These are phyloP conservation scores for Eucalyptus globulus DNA, from an alignment of 345 rosid genomes.

Conservation along the genomic window DNA sequence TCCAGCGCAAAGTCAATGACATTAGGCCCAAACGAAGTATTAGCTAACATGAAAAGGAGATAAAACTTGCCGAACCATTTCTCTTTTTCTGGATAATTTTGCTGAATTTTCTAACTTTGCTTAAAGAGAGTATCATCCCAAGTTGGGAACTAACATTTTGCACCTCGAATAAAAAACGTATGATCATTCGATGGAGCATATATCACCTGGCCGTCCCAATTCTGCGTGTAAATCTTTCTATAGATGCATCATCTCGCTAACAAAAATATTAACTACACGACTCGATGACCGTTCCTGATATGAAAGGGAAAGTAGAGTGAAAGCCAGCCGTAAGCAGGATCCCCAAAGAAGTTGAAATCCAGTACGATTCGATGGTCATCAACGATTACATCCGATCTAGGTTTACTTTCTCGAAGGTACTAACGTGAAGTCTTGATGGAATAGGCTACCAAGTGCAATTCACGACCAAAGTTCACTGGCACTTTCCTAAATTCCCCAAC, in stretches of 20 bases:
- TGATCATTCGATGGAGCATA: not conserved
- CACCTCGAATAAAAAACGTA: not conserved
- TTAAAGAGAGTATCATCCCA: not conserved
- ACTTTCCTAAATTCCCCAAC: not conserved
- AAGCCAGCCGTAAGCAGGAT: not conserved
- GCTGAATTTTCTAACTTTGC: not conserved
- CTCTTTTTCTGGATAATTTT: not conserved
- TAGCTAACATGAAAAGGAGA: not conserved
- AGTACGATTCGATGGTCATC: not conserved
- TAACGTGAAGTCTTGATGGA: not conserved
- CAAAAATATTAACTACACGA: not conserved
- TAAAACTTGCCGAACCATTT: not conserved
- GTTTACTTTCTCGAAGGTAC: not conserved
- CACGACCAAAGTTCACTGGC: not conserved
- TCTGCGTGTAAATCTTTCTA: not conserved
- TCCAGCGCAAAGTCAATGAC: not conserved
- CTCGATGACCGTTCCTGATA: not conserved
- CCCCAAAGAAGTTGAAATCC: not conserved
- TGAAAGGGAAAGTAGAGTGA: not conserved
- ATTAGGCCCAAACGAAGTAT: not conserved
- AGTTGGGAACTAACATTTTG: not conserved
- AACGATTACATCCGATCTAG: not conserved
- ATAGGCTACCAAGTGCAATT: not conserved
- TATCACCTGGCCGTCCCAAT: not conserved
- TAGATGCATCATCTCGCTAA: not conserved